Base-by-base conservation (phyloP, 768 basidiomycete species). In the Kwoniella heveanensis region DNA sequence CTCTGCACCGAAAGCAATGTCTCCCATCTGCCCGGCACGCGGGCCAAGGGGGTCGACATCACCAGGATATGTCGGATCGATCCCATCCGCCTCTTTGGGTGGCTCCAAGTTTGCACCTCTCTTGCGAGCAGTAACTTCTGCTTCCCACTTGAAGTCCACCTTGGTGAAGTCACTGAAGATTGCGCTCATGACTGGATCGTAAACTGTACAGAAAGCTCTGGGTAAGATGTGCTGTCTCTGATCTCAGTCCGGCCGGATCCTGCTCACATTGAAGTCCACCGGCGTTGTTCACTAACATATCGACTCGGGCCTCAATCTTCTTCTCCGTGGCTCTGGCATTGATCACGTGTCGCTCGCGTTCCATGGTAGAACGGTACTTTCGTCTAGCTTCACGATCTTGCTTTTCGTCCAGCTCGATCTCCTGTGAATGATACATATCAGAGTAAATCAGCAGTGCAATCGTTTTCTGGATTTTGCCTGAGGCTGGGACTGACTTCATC, bases 91-190 rank as follows among this genome's bases (percentile, higher is more conserved):
- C 64, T 3, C 25, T 15, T 46, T 65, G 49, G 17, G 39, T 19
- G 19, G 3, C 39, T 44, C 10, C 10, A 44, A 44, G 39, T 44
- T 17, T 44, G 9, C 39, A 3, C 39, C 39, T 19, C 19, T 44
- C 39, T 44, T 44, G 39, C 39, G 39, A 17, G 64, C 72, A 25
- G 66, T 56, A n/a, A 70, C n/a, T 19, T 74, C 69, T 15, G 54
- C 54, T 49, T 72, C 69, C 74, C 74, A 76, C 44, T 69, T 68
- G 62, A 66, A 76, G 8, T 47, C 55, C 19, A 61, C 50, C 57
- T 64, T 60, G 36, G 57, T 62, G 46, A 71, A 55, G 24, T 37
- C 59, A 1, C 55, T 39, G 32, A 76, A 66, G 32, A 76, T 54
- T 5, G 13, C 62, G 3, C 68, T 54, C 67, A 76, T 67, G 5